phyloP scores from a whole-genome alignment of 208 protist genomes.

The Kentomonas sorsogonicus region DNA sequence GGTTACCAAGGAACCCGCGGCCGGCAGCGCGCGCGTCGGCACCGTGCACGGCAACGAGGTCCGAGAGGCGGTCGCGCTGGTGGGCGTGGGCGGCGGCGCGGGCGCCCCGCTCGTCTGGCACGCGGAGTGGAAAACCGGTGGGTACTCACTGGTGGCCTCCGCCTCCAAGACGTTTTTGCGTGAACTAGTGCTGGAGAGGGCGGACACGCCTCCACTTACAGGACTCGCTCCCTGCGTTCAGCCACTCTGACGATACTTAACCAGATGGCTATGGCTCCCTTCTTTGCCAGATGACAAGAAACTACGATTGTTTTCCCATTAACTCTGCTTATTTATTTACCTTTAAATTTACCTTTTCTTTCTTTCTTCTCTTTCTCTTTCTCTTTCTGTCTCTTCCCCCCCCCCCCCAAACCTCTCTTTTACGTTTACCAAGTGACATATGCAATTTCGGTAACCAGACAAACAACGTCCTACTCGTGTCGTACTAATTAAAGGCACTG shows the following conservation, averaged over 20 bases:
- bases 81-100: slow-evolving; percentile 14
- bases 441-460: too few species aligned
- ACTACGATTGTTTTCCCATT: background rate
- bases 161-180: slow-evolving; percentile 43
- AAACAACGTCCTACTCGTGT: too few species aligned
- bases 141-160: slow-evolving; percentile 57
- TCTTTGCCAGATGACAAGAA: too few species aligned
- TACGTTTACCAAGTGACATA: too few species aligned
- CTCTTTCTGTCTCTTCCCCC: too few species aligned
- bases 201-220: too few species aligned
- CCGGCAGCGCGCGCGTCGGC: slow-evolving; percentile 24
- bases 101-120: slow-evolving; percentile 17
- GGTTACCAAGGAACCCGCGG: slow-evolving; percentile 43
- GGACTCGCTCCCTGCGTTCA: too few species aligned
- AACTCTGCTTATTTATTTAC: background rate
- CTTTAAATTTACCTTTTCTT: background rate
- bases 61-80: slow-evolving; percentile 35
- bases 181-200: too few species aligned
- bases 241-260: too few species aligned
- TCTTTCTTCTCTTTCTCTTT: slow-evolving; percentile 2
- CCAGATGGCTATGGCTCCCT: too few species aligned
- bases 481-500: too few species aligned
- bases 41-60: slow-evolving; percentile 71
- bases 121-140: slow-evolving; percentile 63
- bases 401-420: too few species aligned